Evolutionary conservation across 352 stramenopile genomes (phyloP).

Genomic region (Pythium scleroteichum): DNA sequence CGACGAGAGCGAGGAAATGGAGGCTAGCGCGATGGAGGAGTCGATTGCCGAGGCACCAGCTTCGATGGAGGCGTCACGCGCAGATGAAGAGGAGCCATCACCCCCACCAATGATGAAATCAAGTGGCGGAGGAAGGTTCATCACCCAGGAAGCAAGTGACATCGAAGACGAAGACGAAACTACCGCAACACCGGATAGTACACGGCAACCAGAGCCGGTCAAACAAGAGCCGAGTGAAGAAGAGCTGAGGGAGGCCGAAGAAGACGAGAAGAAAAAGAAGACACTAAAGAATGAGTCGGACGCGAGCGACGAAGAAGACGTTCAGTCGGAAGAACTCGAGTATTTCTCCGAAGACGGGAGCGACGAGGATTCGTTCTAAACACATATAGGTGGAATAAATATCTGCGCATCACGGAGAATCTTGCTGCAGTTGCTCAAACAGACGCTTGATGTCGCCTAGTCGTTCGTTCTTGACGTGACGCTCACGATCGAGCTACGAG

Average conservation of each 20-base stretch:
- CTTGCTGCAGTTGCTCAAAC: constrained; percentile 72
- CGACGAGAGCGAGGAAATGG: constrained; percentile 22
- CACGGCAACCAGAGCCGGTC: background rate
- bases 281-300: constrained; percentile 50
- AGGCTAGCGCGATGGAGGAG: constrained; percentile 44
- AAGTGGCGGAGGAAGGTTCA: constrained; percentile 9
- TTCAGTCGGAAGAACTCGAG: constrained; percentile 76
- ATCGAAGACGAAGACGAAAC: background rate
- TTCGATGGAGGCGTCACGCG: constrained; percentile 30
- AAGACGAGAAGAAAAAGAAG: constrained; percentile 47
- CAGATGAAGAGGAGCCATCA: background rate
- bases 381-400: background rate
- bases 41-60: constrained; percentile 41
- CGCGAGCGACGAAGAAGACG: constrained; percentile 59
- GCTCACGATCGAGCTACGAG: constrained; percentile 60
- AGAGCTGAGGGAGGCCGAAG: constrained; percentile 19
- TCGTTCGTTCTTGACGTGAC: constrained; percentile 67
- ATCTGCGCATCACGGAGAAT: constrained; percentile 30
- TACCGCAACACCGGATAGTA: background rate
- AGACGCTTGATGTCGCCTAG: constrained; percentile 76
- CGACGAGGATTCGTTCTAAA: constrained; percentile 80
- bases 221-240: constrained; percentile 1
- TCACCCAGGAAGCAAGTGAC: constrained; percentile 19
- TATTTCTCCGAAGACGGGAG: constrained; percentile 84
- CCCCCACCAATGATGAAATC: background rate